Evolutionary conservation across 495 filamentous ascomycete species (phyloP), one percentile per base, ranked within the genome.

Genomic region (Talaromyces adpressus): DNA sequence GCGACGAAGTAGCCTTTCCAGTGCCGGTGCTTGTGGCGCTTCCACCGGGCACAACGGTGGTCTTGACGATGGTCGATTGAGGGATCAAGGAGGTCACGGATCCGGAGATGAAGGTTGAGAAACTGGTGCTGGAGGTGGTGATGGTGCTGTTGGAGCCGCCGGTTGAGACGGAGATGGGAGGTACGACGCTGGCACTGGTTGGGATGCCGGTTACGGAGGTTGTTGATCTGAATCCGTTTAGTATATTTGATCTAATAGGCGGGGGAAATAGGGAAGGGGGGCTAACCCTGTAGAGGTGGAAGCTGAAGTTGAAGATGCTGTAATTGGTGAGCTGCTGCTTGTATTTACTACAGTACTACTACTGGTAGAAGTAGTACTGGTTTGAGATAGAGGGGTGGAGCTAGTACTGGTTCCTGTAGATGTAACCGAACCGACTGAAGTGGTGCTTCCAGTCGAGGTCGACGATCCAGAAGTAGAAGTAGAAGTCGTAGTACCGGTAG

Each of bases 41-140:
- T 4, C 23, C 23, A 22, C 14, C 45, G 4, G 60, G 60, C 11
- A 62, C 60, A 12, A 62, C 60, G n/a, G 60, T 62, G 41, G 60
- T 62, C 29, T 62, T 22, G 60, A 52, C 12, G 18, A 62, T 32
- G n/a, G 60, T 62, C 45, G 60, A 62, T 34, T 52, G 60, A 5
- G 60, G 60, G 51, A 62, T 20, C n/a, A 62, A 11, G 6, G 41
- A 47, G 8, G 60, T 52, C 22, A 51, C 22, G 25, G 41, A 25
- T 29, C 60, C 60, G 27, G 60, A 62, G n/a, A 62, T 34, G 45
- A 30, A 34, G 47, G 60, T 62, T 16, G 60, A 53, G 16, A 49
- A 62, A 8, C 27, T 62, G 16, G 45, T 49, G 45, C 60, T 62
- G 60, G 60, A 39, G 16, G 8, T 51, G 41, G 45, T 53, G 60